A percentile compares a stretch with the other conserved stretches of the same genome.
Evolutionary conservation across 208 protist genomes (phyloP).

Genomic region (Trypanosoma vivax): DNA sequence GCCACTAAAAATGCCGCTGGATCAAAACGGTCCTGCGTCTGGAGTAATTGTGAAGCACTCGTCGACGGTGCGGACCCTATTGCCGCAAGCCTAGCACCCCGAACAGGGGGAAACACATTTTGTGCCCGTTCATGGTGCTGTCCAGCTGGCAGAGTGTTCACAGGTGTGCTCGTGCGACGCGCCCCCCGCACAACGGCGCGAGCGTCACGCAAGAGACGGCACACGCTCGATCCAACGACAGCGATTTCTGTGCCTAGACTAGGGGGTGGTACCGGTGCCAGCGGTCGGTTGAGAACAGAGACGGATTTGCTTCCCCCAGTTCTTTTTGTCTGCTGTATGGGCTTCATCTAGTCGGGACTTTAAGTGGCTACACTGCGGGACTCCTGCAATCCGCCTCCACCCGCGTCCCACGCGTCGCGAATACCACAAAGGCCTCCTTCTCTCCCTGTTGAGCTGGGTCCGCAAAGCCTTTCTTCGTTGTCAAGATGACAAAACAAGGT

Average conservation of each 20-base stretch:
- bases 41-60: background rate
- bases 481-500: too few species aligned
- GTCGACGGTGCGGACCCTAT: background rate
- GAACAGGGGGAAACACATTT: conserved; percentile 23
- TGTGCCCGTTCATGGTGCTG: too few species aligned
- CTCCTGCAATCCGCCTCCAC: too few species aligned
- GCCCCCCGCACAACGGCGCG: conserved; percentile 42
- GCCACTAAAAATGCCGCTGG: conserved; percentile 16
- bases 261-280: background rate
- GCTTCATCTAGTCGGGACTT: too few species aligned
- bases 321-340: background rate
- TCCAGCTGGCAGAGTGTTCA: conserved; percentile 16
- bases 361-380: too few species aligned
- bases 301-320: background rate
- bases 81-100: conserved; percentile 14
- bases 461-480: too few species aligned
- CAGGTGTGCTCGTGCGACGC: conserved; percentile 49
- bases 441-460: too few species aligned
- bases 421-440: too few species aligned
- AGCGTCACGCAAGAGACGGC: conserved; percentile 49
- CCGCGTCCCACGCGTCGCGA: too few species aligned
- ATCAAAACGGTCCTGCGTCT: conserved; percentile 11
- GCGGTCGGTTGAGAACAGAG: conserved; percentile 4
- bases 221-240: conserved; percentile 34
- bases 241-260: conserved; percentile 11